A percentile compares a stretch with the other conserved stretches of the same genome.
These are phyloP conservation scores for Nicotiana attenuata DNA, from an alignment of 257 asterid genomes.

Conservation along the genomic window DNA sequence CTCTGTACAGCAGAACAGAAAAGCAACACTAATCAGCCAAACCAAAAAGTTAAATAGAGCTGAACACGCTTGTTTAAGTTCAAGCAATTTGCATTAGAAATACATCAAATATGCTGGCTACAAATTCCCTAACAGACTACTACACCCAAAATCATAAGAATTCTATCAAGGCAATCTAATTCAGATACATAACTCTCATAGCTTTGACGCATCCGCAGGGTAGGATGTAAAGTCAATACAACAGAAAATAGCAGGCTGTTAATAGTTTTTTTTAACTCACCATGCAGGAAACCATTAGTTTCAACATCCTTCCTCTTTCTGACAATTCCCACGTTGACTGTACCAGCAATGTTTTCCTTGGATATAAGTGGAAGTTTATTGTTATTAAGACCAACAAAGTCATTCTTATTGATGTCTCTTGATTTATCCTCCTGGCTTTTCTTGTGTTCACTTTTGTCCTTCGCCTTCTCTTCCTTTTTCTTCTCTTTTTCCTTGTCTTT, in stretches of 20 bases:
- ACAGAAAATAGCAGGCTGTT: slow-evolving; percentile 13
- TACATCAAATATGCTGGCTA: not conserved
- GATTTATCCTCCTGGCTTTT: slow-evolving; percentile 29
- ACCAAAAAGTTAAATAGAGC: slow-evolving; percentile 15
- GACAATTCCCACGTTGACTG: slow-evolving; percentile 33
- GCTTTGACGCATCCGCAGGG: slow-evolving; percentile 6
- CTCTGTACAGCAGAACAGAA: slow-evolving; percentile 40
- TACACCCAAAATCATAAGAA: slow-evolving; percentile 2
- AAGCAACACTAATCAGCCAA: slow-evolving; percentile 32
- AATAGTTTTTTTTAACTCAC: slow-evolving; percentile 39
- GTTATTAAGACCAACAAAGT: slow-evolving; percentile 24
- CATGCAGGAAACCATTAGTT: slow-evolving; percentile 61
- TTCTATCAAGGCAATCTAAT: slow-evolving; percentile 12
- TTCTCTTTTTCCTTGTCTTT: slow-evolving; percentile 27
- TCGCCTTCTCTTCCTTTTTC: slow-evolving; percentile 23
- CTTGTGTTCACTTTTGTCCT: slow-evolving; percentile 34
- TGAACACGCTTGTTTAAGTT: slow-evolving; percentile 9
- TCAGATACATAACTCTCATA: slow-evolving; percentile 7
- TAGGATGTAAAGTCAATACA: not conserved
- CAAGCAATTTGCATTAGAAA: slow-evolving; percentile 11
- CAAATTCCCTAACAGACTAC: slow-evolving; percentile 1
- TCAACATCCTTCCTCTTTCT: slow-evolving; percentile 49
- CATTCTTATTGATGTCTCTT: slow-evolving; percentile 22
- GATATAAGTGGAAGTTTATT: slow-evolving; percentile 18
- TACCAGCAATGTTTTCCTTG: slow-evolving; percentile 27